Evolutionary conservation across 306 rosid genomes (phyloP).

Genomic region (Corylus americana): DNA sequence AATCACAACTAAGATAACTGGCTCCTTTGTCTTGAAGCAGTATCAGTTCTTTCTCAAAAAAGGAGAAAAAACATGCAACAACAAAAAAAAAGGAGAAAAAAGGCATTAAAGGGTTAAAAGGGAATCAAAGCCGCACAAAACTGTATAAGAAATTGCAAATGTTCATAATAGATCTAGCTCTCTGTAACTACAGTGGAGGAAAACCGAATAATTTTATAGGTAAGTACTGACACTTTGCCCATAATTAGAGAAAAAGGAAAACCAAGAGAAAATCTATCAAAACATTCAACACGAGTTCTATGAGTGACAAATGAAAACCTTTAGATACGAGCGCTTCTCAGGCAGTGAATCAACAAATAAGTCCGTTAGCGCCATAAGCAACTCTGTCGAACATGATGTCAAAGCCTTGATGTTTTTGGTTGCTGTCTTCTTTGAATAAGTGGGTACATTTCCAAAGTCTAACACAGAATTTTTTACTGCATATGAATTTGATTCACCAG

Average conservation of each 20-base stretch:
- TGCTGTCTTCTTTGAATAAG: slow-evolving; percentile 76
- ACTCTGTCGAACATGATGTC: slow-evolving; percentile 57
- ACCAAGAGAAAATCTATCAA: slow-evolving; percentile 8
- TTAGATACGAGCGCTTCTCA: slow-evolving; percentile 43
- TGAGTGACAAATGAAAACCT: slow-evolving; percentile 52
- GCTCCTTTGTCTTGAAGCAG: not conserved
- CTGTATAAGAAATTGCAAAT: not conserved
- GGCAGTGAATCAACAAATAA: slow-evolving; percentile 61
- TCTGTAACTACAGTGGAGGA: not conserved
- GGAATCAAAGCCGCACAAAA: not conserved
- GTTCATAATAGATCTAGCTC: not conserved
- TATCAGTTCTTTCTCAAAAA: not conserved
- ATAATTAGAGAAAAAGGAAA: slow-evolving; percentile 9
- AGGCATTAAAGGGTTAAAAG: not conserved
- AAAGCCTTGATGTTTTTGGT: slow-evolving; percentile 68
- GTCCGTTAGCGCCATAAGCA: slow-evolving; percentile 65
- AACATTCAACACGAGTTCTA: slow-evolving; percentile 9
- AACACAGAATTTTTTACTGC: slow-evolving; percentile 32
- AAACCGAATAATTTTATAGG: not conserved
- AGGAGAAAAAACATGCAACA: not conserved
- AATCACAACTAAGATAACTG: not conserved
- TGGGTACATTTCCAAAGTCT: slow-evolving; percentile 40
- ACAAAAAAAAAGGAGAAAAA: not conserved
- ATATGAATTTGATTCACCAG: slow-evolving; percentile 23
- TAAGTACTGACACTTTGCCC: not conserved